These are phyloP conservation scores for Phytopythium ostracodes DNA, from an alignment of 352 stramenopile genomes.

Conservation along the genomic window DNA sequence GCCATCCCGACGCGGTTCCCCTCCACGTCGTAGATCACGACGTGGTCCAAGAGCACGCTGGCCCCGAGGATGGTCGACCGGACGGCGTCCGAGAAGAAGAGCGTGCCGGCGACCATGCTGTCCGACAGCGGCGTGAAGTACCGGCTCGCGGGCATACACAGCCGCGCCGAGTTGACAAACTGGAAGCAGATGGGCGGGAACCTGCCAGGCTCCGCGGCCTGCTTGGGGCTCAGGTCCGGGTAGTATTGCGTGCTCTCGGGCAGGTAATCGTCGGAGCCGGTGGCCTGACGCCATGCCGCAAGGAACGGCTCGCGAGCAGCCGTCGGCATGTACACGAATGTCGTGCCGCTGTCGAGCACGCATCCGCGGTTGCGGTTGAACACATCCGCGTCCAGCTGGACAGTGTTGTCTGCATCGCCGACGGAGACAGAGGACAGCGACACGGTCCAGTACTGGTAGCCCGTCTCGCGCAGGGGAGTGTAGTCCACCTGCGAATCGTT, in stretches of 20 bases:
- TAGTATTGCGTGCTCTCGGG: conserved; percentile 50
- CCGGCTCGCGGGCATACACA: conserved; percentile 44
- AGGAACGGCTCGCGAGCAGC: conserved; percentile 32
- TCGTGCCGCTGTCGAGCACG: conserved; percentile 79
- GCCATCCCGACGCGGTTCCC: conserved; percentile 67
- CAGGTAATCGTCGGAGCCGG: conserved; percentile 31
- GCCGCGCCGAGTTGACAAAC: conserved; percentile 50
- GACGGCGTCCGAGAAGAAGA: conserved; percentile 64
- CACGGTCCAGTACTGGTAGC: conserved; percentile 82
- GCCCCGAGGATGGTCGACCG: conserved; percentile 72
- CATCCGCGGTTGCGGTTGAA: conserved; percentile 66
- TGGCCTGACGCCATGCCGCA: conserved; percentile 39
- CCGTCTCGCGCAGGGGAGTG: conserved; percentile 68
- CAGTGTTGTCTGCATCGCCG: conserved; percentile 19
- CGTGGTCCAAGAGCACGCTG: conserved; percentile 58
- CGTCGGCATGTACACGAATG: conserved; percentile 68
- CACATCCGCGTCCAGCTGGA: conserved; percentile 33
- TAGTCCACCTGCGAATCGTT: conserved; percentile 84
- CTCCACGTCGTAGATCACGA: conserved; percentile 79
- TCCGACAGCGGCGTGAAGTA: conserved; percentile 45
- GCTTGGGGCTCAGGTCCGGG: conserved; percentile 9
- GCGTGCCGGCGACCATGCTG: conserved; percentile 48
- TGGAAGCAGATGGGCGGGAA: conserved; percentile 67
- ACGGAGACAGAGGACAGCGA: conserved; percentile 47
- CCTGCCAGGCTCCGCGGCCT: conserved; percentile 14